A percentile compares a stretch with the other conserved stretches of the same genome.
Conservation (phyloP, 1,284 basidiomycete species). For the Ustilago tritici region DNA sequence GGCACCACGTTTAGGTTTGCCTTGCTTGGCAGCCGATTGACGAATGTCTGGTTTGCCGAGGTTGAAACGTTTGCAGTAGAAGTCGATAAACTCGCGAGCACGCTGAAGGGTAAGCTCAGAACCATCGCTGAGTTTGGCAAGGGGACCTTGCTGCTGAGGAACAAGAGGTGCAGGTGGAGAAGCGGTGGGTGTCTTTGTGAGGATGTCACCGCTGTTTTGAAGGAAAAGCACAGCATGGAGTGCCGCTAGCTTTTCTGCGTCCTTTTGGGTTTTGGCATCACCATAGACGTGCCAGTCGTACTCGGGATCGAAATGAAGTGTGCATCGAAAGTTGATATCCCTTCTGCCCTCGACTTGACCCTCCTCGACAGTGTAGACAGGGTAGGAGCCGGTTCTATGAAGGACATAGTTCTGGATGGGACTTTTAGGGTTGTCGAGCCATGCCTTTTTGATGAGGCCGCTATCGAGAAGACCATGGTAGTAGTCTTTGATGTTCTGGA, state of each 20-base stretch:
- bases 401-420: constrained; percentile 58
- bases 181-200: constrained; percentile 50
- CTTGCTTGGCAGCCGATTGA: constrained; percentile 40
- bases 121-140: constrained; percentile 76
- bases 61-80: constrained; percentile 85
- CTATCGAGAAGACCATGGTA: constrained; percentile 47
- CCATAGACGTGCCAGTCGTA: constrained; percentile 72
- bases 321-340: constrained; percentile 55
- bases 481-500: constrained; percentile 50
- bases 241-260: constrained; percentile 79
- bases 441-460: constrained; percentile 50
- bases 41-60: constrained; percentile 84
- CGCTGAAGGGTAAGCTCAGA: constrained; percentile 78
- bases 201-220: constrained; percentile 43
- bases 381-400: constrained; percentile 43
- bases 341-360: constrained; percentile 54
- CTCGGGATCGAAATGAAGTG: constrained; percentile 46
- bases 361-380: constrained; percentile 48
- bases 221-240: constrained; percentile 58
- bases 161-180: constrained; percentile 70
- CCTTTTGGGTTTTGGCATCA: constrained; percentile 78
- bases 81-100: constrained; percentile 92
- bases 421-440: constrained; percentile 63
- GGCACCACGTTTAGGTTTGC: constrained; percentile 32
- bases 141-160: constrained; percentile 31